These are phyloP conservation scores for Epichloe sp. DNA, from an alignment of 2,329 filamentous ascomycete species.

Conservation along the genomic window DNA sequence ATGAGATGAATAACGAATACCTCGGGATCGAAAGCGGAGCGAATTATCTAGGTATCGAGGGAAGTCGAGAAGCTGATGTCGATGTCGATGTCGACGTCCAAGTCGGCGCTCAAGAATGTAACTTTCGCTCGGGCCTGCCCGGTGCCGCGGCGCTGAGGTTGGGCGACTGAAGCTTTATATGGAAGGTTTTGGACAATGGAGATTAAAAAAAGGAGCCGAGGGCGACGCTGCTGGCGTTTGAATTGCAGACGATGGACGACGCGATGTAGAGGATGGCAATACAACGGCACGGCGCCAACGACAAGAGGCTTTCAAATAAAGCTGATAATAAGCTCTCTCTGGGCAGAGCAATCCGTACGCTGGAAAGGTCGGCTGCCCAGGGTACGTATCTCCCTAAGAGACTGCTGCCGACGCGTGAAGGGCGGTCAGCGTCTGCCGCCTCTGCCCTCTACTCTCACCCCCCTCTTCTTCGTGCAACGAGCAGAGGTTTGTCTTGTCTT, in stretches of 20 bases:
- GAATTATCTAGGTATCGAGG: background rate
- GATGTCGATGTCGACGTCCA: background rate
- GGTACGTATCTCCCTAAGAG: background rate
- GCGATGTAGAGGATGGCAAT: background rate
- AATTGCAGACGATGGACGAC: slow-evolving; percentile 1
- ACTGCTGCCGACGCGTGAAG: background rate
- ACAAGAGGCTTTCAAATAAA: background rate
- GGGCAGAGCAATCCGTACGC: background rate
- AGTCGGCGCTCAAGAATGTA: no score
- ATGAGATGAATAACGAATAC: background rate
- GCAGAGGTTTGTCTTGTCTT: no score
- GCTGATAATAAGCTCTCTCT: background rate
- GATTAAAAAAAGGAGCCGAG: background rate
- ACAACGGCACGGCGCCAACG: background rate
- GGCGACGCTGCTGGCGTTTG: no score
- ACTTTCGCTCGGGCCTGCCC: no score
- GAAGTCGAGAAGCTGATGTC: background rate
- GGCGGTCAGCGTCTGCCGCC: slow-evolving; percentile 1
- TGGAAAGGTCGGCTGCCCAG: background rate
- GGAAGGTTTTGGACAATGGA: background rate
- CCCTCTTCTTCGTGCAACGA: no score
- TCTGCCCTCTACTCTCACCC: no score
- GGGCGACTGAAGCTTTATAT: background rate
- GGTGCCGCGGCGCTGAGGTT: background rate
- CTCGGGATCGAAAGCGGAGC: background rate